Base-by-base conservation (phyloP, 129 eudicot genomes). In the Lonicera japonica region DNA sequence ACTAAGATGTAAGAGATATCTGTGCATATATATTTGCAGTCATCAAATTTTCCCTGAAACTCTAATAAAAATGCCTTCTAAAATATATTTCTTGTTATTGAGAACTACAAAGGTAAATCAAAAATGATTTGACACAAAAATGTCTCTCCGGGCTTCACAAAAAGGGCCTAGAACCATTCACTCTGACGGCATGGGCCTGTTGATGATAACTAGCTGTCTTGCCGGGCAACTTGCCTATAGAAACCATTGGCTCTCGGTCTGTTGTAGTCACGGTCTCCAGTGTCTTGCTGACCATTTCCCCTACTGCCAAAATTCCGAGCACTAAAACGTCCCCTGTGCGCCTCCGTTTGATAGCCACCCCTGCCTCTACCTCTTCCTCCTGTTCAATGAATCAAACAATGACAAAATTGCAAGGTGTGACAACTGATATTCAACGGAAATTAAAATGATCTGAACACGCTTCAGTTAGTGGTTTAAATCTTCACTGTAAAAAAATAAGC, bases 351-450 rank as follows among this genome's bases (percentile, higher is more conserved):
- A 77, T 86, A 74, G 45, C 84, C 67, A 11, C 75, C 67, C 78
- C 95, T 80, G 70, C 90, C 95, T 73, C 95, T 81, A 51, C 97
- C 97, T 65, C 87, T 70, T 67, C 83, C 86, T 58, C 97, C 97
- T 90, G 74, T 61, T 74, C 45, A 23, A 36, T 23, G 29, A 47
- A 52, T 59, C 54, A 25, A 40, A 25, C 62, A 18, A 3, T 17
- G 17, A 25, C 15, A 22, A 53, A n/a, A 38, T 12, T 13, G 52
- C 36, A 58, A 4, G 1, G 40, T 24, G 48, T 45, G 54, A 6
- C 0, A 21, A 51, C 63, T 43, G 1, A 43, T 43, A 14, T 14
- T 38, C 5, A 5, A 38, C 43, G 10, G 5, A 66, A n/a, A n/a
- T n/a, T 51, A 50, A 21, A 2, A 18, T 3, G n/a, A 5, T 64